Evolutionary conservation across 192 early-diverging fungal species (phyloP).

Genomic region (Obelidium mucronatum): DNA sequence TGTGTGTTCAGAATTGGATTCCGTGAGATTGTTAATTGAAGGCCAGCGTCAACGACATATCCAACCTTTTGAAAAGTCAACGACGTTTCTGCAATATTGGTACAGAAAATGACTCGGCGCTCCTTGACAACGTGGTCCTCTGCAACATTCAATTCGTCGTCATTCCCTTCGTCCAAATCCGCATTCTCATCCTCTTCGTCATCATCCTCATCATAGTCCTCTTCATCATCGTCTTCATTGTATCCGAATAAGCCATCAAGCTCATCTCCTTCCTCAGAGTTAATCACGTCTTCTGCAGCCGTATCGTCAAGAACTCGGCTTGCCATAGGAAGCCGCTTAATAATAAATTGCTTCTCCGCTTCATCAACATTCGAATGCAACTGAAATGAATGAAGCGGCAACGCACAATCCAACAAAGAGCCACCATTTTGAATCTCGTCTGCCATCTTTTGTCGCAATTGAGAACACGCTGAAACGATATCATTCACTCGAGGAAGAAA

Average conservation of each 20-base stretch:
- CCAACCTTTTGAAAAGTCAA: conserved; percentile 93
- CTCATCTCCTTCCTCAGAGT: not conserved
- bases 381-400: not conserved
- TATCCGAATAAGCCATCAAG: conserved; percentile 26
- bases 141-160: not conserved
- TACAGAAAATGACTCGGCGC: conserved; percentile 94
- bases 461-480: conserved; percentile 82
- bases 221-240: conserved; percentile 47
- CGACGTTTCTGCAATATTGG: conserved; percentile 99
- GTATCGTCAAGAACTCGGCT: too few species aligned
- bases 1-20: conserved; percentile 76
- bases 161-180: conserved; percentile 43
- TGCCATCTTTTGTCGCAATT: conserved; percentile 78
- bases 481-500: too few species aligned
- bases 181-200: conserved; percentile 59
- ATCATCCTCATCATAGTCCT: conserved; percentile 52
- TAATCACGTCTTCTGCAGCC: not conserved
- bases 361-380: not conserved
- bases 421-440: conserved; percentile 72
- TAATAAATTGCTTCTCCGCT: not conserved
- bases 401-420: conserved; percentile 58
- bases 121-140: conserved; percentile 45
- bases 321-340: too few species aligned
- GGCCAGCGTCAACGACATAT: conserved; percentile 93
- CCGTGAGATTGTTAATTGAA: conserved; percentile 43